Evolutionary conservation across 1,284 basidiomycete species (phyloP).

Genomic region (Ganoderma sp.): DNA sequence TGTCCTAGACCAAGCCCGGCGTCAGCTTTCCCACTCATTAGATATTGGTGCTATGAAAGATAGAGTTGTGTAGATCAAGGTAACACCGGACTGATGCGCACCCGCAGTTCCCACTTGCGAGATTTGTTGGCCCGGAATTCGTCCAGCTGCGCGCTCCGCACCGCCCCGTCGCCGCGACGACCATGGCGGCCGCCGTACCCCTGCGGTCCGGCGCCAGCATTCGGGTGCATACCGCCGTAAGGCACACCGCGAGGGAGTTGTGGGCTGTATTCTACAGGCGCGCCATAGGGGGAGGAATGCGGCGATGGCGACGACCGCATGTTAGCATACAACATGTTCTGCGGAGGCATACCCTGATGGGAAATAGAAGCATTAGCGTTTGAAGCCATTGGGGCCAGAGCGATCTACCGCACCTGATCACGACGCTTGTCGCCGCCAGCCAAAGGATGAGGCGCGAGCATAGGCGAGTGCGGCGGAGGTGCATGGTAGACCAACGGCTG

Average conservation of each 20-base stretch:
- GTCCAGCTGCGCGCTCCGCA: slow-evolving; percentile 78
- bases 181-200: slow-evolving; percentile 38
- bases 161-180: slow-evolving; percentile 48
- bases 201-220: slow-evolving; percentile 26
- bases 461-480: slow-evolving; percentile 54
- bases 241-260: slow-evolving; percentile 56
- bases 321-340: slow-evolving; percentile 49
- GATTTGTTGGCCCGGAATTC: slow-evolving; percentile 86
- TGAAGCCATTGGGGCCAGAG: background rate
- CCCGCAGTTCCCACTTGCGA: slow-evolving; percentile 81
- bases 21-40: slow-evolving; percentile 19
- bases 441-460: slow-evolving; percentile 53
- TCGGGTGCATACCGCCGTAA: slow-evolving; percentile 49
- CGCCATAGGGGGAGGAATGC: slow-evolving; percentile 49
- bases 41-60: slow-evolving; percentile 4
- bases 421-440: slow-evolving; percentile 62
- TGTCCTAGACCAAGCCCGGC: slow-evolving; percentile 63
- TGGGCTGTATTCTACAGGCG: slow-evolving; percentile 53
- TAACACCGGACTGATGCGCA: slow-evolving; percentile 42
- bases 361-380: slow-evolving; percentile 18
- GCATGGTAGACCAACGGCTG: slow-evolving; percentile 66
- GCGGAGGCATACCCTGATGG: slow-evolving; percentile 47
- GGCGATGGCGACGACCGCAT: slow-evolving; percentile 50
- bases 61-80: slow-evolving; percentile 22
- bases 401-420: slow-evolving; percentile 55